Percentiles rank a stretch among this genome's conserved stretches.
phyloP scores from a whole-genome alignment of 176 grass and related monocot species.

The Dendrocalamus sinicus region DNA sequence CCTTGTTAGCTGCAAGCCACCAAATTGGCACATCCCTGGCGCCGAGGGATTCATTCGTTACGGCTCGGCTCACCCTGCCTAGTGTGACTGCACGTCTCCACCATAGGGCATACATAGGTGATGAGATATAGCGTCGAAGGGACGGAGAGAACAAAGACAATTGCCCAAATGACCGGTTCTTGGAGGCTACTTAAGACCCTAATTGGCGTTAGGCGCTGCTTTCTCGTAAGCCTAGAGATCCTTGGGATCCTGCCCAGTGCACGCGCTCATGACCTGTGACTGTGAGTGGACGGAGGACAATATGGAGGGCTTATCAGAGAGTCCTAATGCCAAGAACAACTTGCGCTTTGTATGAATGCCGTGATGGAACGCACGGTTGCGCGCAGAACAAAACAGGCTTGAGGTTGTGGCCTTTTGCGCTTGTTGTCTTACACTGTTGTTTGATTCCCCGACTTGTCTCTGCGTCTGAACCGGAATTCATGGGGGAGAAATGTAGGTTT shows the following conservation, averaged over 20 bases:
- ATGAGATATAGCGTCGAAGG: constrained; percentile 9
- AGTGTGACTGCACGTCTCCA: not conserved
- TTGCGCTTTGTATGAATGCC: not conserved
- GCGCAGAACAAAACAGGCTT: not conserved
- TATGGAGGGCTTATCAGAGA: not conserved
- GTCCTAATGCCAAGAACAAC: not conserved
- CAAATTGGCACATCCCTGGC: constrained; percentile 32
- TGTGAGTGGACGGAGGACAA: not conserved
- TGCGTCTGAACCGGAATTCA: not conserved
- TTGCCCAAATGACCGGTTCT: constrained; percentile 4
- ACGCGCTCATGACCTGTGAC: not conserved
- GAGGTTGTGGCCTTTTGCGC: not conserved
- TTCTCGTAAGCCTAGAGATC: constrained; percentile 7
- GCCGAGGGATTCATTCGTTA: constrained; percentile 18
- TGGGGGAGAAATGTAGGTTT: not conserved
- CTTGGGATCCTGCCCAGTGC: constrained; percentile 13
- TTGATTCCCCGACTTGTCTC: not conserved
- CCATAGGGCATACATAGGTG: not conserved
- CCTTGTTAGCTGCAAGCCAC: constrained; percentile 28
- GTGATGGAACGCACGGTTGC: not conserved
- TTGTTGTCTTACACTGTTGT: not conserved
- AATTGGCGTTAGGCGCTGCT: not conserved
- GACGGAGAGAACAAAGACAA: not conserved
- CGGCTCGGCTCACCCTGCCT: not conserved
- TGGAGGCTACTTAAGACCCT: constrained; percentile 27